Conservation (phyloP, 2,329 filamentous ascomycete genomes). For the Pseudocercospora macadamiae region DNA sequence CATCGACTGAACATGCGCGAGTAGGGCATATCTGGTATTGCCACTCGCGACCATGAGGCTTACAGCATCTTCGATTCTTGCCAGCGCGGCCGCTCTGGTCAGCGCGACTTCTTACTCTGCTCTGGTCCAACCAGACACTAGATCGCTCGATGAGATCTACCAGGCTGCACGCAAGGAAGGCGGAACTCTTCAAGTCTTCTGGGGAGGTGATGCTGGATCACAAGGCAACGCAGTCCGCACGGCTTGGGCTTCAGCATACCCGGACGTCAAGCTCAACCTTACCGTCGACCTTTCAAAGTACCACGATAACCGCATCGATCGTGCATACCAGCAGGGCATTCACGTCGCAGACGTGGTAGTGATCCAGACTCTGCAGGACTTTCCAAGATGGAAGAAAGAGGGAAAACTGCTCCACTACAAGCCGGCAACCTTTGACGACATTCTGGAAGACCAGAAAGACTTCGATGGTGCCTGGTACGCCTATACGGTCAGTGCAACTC, state of each 20-base stretch:
- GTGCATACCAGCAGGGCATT: constrained; percentile 27
- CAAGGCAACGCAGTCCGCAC: constrained; percentile 47
- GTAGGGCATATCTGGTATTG: too few species aligned
- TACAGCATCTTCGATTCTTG: neutral
- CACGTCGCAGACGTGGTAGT: constrained; percentile 54
- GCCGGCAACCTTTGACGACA: constrained; percentile 50
- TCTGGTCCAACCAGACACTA: constrained; percentile 43
- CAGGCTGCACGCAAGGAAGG: constrained; percentile 54
- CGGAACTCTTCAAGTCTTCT: constrained; percentile 51
- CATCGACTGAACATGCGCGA: neutral
- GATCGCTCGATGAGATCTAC: constrained; percentile 55
- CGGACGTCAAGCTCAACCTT: constrained; percentile 55
- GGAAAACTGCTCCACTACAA: constrained; percentile 55
- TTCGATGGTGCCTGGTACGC: constrained; percentile 49
- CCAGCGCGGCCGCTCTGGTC: neutral
- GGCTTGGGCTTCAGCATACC: constrained; percentile 53
- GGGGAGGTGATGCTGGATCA: constrained; percentile 35
- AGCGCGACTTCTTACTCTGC: constrained; percentile 9
- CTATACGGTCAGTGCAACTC: constrained; percentile 40
- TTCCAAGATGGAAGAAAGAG: constrained; percentile 54
- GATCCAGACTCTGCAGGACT: constrained; percentile 58
- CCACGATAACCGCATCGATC: constrained; percentile 53
- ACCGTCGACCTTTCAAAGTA: constrained; percentile 62
- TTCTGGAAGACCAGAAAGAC: constrained; percentile 50
- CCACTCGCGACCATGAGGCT: neutral